phyloP scores from a whole-genome alignment of 179 eudicot species.

The Silene vulgaris region DNA sequence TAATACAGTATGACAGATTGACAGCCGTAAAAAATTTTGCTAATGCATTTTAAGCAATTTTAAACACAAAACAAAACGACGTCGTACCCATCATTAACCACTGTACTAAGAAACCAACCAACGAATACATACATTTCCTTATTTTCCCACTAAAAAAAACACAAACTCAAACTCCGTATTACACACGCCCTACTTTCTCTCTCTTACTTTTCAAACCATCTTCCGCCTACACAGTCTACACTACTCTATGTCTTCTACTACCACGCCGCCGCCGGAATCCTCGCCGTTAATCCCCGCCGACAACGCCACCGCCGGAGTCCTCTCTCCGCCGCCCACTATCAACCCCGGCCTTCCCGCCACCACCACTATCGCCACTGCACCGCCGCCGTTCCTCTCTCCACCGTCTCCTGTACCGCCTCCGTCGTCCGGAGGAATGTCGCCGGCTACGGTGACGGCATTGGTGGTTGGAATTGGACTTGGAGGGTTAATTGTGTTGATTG shows the following conservation, averaged over 20 bases:
- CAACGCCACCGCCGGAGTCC: constrained; percentile 8
- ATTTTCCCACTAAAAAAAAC: background rate
- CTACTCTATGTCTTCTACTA: background rate
- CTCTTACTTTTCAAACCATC: background rate
- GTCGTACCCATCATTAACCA: background rate
- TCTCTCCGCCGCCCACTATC: constrained; percentile 22
- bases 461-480: constrained; percentile 66
- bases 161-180: background rate
- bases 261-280: constrained; percentile 23
- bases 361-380: no score
- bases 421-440: constrained; percentile 28
- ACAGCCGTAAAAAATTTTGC: no score
- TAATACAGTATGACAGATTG: no score
- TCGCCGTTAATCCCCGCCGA: constrained; percentile 24
- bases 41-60: background rate
- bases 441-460: constrained; percentile 44
- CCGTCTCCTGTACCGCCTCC: constrained; percentile 1
- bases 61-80: constrained; percentile 11
- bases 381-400: no score
- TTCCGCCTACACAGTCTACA: background rate
- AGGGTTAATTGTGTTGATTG: constrained; percentile 50
- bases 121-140: background rate
- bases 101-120: constrained; percentile 27
- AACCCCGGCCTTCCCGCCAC: no score
- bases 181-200: constrained; percentile 14